phyloP scores from a whole-genome alignment of 257 asterid species.

The Echium plantagineum region DNA sequence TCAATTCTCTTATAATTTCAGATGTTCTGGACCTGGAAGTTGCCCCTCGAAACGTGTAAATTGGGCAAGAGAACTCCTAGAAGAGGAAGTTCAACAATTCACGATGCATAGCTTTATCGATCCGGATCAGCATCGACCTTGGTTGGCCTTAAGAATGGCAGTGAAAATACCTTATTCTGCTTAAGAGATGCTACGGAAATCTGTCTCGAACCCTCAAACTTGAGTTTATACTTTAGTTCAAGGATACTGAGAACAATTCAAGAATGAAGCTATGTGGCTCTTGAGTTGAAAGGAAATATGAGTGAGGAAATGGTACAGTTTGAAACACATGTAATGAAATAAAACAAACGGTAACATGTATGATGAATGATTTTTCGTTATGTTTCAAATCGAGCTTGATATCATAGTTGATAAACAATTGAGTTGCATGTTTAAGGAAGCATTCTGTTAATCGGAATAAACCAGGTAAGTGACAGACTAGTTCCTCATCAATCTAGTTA shows the following conservation, averaged over 20 bases:
- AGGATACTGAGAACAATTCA: neutral
- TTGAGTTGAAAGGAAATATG: neutral
- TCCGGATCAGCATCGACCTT: conserved; percentile 60
- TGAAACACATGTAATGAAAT: too few species aligned
- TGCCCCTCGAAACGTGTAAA: conserved; percentile 62
- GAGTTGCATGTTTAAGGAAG: too few species aligned
- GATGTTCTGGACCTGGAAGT: conserved; percentile 90
- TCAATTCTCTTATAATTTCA: conserved; percentile 15
- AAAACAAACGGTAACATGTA: too few species aligned
- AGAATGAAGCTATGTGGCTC: neutral
- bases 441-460: too few species aligned
- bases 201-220: neutral
- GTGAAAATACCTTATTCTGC: conserved; percentile 65
- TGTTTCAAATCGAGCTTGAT: too few species aligned
- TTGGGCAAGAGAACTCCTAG: conserved; percentile 83
- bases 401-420: too few species aligned
- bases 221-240: too few species aligned
- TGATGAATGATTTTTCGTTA: too few species aligned
- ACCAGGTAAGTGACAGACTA: too few species aligned
- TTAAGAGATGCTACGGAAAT: conserved; percentile 10
- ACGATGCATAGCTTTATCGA: conserved; percentile 58
- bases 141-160: conserved; percentile 74
- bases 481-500: too few species aligned
- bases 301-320: neutral
- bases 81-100: conserved; percentile 78